Evolutionary conservation across 2,329 filamentous ascomycete species (phyloP).

Genomic region (Aspergillus sojae): DNA sequence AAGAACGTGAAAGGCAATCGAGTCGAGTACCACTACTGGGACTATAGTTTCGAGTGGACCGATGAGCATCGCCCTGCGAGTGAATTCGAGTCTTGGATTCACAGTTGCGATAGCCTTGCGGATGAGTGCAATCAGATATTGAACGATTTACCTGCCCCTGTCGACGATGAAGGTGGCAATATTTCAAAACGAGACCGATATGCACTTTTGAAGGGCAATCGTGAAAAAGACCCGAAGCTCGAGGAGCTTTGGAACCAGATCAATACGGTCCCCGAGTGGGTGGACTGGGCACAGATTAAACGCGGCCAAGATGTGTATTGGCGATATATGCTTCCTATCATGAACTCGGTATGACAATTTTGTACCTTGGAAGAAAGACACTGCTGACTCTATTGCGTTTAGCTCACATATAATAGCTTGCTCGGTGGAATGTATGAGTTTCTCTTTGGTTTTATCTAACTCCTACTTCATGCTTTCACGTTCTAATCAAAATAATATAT

Average conservation of each 20-base stretch:
- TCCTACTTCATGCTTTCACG: rapidly evolving
- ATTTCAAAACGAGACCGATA: neutral
- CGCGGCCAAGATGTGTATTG: neutral
- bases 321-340: neutral
- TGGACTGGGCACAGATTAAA: neutral
- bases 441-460: neutral
- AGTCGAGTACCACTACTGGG: neutral
- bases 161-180: neutral
- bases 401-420: neutral
- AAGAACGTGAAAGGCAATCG: neutral
- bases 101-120: neutral
- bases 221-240: neutral
- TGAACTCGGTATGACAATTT: neutral
- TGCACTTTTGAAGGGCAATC: neutral
- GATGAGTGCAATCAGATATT: neutral
- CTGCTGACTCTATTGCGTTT: neutral
- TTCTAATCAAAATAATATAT: neutral
- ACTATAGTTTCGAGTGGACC: neutral
- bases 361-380: neutral
- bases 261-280: neutral
- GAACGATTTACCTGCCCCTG: neutral
- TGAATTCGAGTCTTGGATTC: neutral
- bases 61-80: neutral
- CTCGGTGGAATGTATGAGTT: neutral
- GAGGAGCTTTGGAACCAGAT: neutral